Base-by-base conservation (phyloP, 164 flowering plant genomes). In the Aristolochia californica region DNA sequence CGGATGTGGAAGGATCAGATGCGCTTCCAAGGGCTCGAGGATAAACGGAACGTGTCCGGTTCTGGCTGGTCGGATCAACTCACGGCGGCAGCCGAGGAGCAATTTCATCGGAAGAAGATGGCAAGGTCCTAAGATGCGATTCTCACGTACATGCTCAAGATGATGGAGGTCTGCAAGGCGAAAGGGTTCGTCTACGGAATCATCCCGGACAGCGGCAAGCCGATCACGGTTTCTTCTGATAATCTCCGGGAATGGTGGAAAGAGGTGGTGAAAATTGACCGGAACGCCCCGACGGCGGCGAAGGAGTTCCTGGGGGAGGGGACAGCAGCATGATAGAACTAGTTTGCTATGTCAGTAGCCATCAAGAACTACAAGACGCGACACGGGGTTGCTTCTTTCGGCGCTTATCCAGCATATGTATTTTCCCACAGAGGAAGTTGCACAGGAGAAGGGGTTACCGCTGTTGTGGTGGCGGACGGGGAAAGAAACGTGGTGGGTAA, bases 171-270 rank as follows among this genome's bases (percentile, higher is more conserved):
- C 17, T 83, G 88, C 55, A 77, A 80, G 24, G 88, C 80, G 14
- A 76, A 75, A 28, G 88, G 88, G 4, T 83, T 83, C 62, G 88
- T 80, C 2, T 83, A 83, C 62, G 83, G 88, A 24, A 81, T 83
- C 22, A 75, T 83, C 28, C 81, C 83, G 10, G 86, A 83, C 72
- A 83, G 78, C 62, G 89, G 89, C 30, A 81, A 81, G 59, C 77
- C 86, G 13, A 83, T 81, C 49, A 75, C 72, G 38, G 86, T 84
- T 21, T 73, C 89, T 9, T 83, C 89, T 15, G 89, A 83, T 49
- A 83, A 81, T 57, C 74, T 83, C 10, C 72, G 84, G 0, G 78
- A 69, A 11, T 81, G 88, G 88, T 83, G 85, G 88, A 83, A 80
- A 47, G 85, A 83, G 62, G 76, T 76, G 51, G 84, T 83, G 8